These are phyloP conservation scores for Tetrahymena thermophila DNA, from an alignment of 73 alveolate species.

Conservation along the genomic window DNA sequence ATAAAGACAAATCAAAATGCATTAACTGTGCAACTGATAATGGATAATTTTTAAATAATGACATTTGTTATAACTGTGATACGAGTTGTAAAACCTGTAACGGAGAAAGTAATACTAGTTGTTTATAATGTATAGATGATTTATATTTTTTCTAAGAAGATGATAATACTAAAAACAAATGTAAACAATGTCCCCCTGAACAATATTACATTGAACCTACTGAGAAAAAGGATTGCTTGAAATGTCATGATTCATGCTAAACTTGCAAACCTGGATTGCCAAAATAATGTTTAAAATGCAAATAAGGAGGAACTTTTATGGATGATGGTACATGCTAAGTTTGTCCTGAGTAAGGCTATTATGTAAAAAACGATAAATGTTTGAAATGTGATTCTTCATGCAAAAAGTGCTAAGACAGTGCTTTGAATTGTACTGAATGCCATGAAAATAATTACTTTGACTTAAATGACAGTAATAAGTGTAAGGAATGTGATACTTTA, in stretches of 20 bases:
- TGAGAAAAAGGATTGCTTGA: background rate
- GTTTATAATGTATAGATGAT: background rate
- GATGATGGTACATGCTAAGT: background rate
- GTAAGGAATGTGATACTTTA: background rate
- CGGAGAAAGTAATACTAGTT: background rate
- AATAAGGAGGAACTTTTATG: background rate
- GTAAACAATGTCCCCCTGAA: background rate
- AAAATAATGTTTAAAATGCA: background rate
- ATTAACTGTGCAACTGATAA: background rate
- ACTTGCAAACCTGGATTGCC: background rate
- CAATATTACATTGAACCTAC: background rate
- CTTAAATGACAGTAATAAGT: background rate
- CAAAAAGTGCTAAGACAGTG: background rate
- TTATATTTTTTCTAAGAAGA: background rate
- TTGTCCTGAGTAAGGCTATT: background rate
- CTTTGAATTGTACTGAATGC: background rate
- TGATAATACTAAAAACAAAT: background rate
- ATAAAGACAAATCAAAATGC: background rate
- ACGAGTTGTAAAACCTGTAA: background rate
- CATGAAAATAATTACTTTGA: background rate
- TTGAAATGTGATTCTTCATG: background rate
- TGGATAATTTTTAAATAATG: background rate
- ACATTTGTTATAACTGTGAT: background rate
- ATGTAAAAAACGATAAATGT: background rate
- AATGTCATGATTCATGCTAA: background rate